phyloP scores from a whole-genome alignment of 2,329 filamentous ascomycete genomes.

The Aspergillus novofumigatus region DNA sequence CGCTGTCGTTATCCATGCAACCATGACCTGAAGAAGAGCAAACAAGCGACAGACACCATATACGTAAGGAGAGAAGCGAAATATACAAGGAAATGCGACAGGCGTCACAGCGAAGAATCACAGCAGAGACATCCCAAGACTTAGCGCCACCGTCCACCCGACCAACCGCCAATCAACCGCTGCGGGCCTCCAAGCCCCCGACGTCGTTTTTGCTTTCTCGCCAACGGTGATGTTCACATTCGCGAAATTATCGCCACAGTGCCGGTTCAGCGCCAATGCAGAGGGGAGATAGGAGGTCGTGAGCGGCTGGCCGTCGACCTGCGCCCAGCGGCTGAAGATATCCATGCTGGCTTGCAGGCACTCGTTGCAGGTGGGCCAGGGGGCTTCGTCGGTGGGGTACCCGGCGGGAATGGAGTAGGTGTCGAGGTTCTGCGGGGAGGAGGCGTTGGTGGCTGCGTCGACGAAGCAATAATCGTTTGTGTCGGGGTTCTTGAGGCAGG shows the following conservation, averaged over 20 bases:
- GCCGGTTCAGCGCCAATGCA: conserved; percentile 67
- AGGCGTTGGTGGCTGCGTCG: conserved; percentile 73
- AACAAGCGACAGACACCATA: background rate
- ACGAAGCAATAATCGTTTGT: conserved; percentile 73
- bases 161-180: conserved; percentile 1
- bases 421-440: conserved; percentile 67
- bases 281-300: conserved; percentile 65
- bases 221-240: conserved; percentile 42
- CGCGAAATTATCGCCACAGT: conserved; percentile 54
- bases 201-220: conserved; percentile 5
- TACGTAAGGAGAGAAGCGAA: background rate
- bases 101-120: background rate
- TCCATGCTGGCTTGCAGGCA: conserved; percentile 80
- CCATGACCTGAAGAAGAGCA: conserved; percentile 13
- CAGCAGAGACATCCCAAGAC: conserved; percentile 1
- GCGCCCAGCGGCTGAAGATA: conserved; percentile 67
- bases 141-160: conserved; percentile 7
- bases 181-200: background rate
- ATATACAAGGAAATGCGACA: background rate
- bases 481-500: conserved; percentile 67
- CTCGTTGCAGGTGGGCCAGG: conserved; percentile 67
- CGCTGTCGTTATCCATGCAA: conserved; percentile 26
- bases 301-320: conserved; percentile 63
- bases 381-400: conserved; percentile 60
- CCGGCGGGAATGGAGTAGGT: conserved; percentile 86